phyloP scores from a whole-genome alignment of 2,329 filamentous ascomycete species.

The Pezicula radicicola region DNA sequence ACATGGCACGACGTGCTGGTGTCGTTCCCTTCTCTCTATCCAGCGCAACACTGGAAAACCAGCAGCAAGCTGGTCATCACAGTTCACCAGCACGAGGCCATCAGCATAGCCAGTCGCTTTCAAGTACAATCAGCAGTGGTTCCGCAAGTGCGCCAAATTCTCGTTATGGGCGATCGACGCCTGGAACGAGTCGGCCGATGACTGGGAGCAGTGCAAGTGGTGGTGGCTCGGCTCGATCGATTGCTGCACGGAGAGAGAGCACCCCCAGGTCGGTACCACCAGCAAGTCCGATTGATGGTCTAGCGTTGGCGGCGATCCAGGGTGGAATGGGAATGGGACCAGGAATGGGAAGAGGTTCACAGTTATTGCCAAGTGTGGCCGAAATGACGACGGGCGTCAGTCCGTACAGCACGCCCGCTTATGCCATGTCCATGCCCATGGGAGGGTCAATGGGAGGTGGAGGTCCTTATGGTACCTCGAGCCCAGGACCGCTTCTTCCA shows the following conservation, averaged over 20 bases:
- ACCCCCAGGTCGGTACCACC: conserved; percentile 29
- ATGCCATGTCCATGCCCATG: conserved; percentile 35
- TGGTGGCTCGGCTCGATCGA: conserved; percentile 16
- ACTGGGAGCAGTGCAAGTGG: conserved; percentile 9
- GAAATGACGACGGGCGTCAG: conserved; percentile 63
- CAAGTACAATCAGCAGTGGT: conserved; percentile 14
- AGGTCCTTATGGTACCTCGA: conserved; percentile 25
- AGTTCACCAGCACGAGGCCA: conserved; percentile 28
- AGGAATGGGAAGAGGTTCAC: conserved; percentile 19
- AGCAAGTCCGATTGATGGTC: conserved; percentile 34
- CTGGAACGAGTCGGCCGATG: conserved; percentile 11
- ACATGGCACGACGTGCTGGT: conserved; percentile 91
- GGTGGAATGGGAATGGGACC: conserved; percentile 19
- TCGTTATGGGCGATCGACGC: conserved; percentile 21
- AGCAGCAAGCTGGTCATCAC: background rate
- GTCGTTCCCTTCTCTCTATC: conserved; percentile 80
- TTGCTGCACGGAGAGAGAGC: conserved; percentile 29
- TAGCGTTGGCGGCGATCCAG: conserved; percentile 27
- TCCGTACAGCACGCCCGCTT: conserved; percentile 57
- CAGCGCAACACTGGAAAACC: conserved; percentile 46
- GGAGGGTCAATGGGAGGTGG: background rate
- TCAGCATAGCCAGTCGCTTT: conserved; percentile 28
- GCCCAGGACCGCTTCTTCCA: conserved; percentile 38
- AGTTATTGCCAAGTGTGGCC: conserved; percentile 55
- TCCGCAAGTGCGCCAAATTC: conserved; percentile 10